These are phyloP conservation scores for Stachybotrys elegans DNA, from an alignment of 2,329 filamentous ascomycete genomes.

Conservation along the genomic window DNA sequence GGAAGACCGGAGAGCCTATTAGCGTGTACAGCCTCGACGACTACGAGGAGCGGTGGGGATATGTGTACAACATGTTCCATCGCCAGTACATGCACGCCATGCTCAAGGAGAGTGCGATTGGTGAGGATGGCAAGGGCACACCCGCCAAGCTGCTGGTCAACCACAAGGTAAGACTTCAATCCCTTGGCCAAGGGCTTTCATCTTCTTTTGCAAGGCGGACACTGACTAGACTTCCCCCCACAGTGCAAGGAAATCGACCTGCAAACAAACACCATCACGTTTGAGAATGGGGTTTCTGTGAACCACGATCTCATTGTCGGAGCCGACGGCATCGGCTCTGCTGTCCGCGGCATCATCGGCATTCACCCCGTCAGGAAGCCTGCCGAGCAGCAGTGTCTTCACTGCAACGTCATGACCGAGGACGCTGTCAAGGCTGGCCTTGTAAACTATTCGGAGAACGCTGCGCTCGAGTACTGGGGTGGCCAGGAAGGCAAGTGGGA, in stretches of 20 bases:
- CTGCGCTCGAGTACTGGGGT: slow-evolving; percentile 66
- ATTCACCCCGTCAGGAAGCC: slow-evolving; percentile 55
- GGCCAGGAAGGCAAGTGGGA: slow-evolving; percentile 58
- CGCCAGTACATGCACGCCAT: slow-evolving; percentile 64
- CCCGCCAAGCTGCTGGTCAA: slow-evolving; percentile 53
- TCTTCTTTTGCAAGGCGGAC: accelerated
- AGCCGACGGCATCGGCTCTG: slow-evolving; percentile 63
- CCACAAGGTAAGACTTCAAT: slow-evolving; percentile 45
- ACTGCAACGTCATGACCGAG: slow-evolving; percentile 58
- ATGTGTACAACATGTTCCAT: slow-evolving; percentile 66
- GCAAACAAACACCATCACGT: slow-evolving; percentile 41
- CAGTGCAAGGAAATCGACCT: slow-evolving; percentile 48
- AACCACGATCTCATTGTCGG: slow-evolving; percentile 58
- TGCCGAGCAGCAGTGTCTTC: slow-evolving; percentile 56
- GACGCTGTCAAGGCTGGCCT: slow-evolving; percentile 56
- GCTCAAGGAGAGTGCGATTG: slow-evolving; percentile 55
- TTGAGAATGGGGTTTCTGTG: slow-evolving; percentile 44
- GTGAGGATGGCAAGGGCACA: slow-evolving; percentile 44
- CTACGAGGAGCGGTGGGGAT: slow-evolving; percentile 61
- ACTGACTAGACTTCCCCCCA: neutral
- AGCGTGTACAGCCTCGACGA: slow-evolving; percentile 60
- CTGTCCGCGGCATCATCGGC: slow-evolving; percentile 59
- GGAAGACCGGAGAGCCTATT: slow-evolving; percentile 62
- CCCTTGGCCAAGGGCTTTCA: too few species aligned
- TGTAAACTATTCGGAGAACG: slow-evolving; percentile 56